These are phyloP conservation scores for Ophiocordyceps sinensis DNA, from an alignment of 2,329 filamentous ascomycete genomes.

Conservation along the genomic window DNA sequence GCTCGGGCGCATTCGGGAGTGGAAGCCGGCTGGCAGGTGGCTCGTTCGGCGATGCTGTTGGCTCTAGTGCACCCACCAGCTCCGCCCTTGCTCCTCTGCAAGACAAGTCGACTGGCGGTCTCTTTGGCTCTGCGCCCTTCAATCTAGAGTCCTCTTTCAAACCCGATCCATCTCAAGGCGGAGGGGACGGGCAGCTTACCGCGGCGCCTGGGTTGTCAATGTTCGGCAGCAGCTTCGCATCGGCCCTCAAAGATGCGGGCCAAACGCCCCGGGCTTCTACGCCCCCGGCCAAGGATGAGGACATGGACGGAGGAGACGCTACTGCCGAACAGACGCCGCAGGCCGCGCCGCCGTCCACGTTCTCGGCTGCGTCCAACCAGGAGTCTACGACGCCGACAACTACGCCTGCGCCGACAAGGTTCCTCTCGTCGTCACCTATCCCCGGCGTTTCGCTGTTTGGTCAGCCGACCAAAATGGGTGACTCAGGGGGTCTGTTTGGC, in stretches of 20 bases:
- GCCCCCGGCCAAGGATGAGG: conserved; percentile 30
- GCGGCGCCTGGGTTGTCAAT: conserved; percentile 28
- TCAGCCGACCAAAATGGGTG: conserved; percentile 15
- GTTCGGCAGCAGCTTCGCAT: conserved; percentile 48
- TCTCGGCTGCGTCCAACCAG: conserved; percentile 11
- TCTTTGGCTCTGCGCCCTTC: conserved; percentile 42
- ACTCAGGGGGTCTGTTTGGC: conserved; percentile 14
- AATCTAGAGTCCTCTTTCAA: conserved; percentile 56
- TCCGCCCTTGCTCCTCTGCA: conserved; percentile 14
- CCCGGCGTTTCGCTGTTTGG: conserved; percentile 18
- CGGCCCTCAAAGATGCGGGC: conserved; percentile 35
- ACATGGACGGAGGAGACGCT: conserved; percentile 30
- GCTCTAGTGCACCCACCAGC: conserved; percentile 7
- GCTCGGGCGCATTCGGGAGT: conserved; percentile 22
- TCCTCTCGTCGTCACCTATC: conserved; percentile 23
- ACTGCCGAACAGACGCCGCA: conserved; percentile 20
- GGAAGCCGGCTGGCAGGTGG: conserved; percentile 20
- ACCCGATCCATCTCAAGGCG: conserved; percentile 43
- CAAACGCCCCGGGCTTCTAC: conserved; percentile 21
- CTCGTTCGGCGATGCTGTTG: conserved; percentile 12
- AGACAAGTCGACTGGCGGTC: conserved; percentile 15
- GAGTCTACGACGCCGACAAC: conserved; percentile 34
- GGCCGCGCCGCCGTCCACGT: conserved; percentile 20
- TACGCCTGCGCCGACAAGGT: conserved; percentile 35
- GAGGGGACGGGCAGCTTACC: conserved; percentile 38